Conservation (phyloP, 192 early-diverging fungal genomes). For the Entomortierella beljakovae region DNA sequence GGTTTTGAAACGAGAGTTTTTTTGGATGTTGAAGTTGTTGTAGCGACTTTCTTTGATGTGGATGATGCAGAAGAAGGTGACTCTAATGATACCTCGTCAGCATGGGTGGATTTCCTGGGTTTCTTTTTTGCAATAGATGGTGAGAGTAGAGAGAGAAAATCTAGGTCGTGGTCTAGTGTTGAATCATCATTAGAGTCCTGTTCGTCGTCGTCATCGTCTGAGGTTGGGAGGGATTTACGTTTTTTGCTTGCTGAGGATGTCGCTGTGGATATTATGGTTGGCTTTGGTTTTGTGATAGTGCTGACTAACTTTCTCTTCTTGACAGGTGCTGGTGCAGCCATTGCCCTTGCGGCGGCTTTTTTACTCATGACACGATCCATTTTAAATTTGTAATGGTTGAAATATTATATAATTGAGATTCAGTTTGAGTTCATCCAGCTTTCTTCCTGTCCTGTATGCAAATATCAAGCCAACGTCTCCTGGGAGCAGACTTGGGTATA, state of each 20-base stretch:
- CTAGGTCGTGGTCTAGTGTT: constrained; percentile 37
- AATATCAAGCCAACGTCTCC: neutral
- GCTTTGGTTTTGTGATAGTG: constrained; percentile 26
- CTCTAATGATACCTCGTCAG: neutral
- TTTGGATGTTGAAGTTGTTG: constrained; percentile 1
- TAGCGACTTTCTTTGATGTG: neutral
- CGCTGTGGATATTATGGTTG: neutral
- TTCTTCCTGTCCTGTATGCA: no score
- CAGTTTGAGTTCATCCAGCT: neutral
- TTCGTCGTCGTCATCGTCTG: neutral
- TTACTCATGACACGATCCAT: constrained; percentile 40
- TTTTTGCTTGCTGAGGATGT: constrained; percentile 8
- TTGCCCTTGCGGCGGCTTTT: constrained; percentile 42
- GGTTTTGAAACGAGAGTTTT: constrained; percentile 25
- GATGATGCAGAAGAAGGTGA: neutral
- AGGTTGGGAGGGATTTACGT: constrained; percentile 10
- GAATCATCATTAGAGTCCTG: neutral
- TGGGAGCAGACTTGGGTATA: no score
- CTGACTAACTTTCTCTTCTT: constrained; percentile 42
- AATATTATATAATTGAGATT: neutral
- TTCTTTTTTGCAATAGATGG: constrained; percentile 31
- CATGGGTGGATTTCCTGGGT: neutral
- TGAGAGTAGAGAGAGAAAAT: constrained; percentile 36
- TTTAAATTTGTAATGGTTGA: neutral
- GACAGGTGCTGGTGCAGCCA: constrained; percentile 39